Base-by-base conservation (phyloP, 768 basidiomycete genomes). In the Kwoniella pini region DNA sequence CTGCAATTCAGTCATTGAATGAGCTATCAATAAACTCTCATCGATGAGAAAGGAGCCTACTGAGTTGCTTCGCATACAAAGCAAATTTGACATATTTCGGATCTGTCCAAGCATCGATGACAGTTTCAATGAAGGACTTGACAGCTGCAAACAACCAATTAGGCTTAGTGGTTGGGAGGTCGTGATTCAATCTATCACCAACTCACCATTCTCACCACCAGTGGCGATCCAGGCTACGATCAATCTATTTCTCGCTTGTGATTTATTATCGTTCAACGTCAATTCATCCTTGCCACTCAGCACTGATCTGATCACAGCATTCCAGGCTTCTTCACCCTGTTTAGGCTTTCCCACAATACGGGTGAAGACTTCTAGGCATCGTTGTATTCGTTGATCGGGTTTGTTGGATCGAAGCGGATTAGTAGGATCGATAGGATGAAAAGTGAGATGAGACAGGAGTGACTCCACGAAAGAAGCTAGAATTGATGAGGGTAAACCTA, bases 51-150 rank as follows among this genome's bases (percentile, higher is more conserved):
- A 7, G 15, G 15, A 15, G 15, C 33, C 7, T 78, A 91, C 91
- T 90, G 54, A 80, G 85, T 78, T 95, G 91, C 19, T 83, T 82
- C 21, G 85, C 83, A 6, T 91, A 81, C 22, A 89, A 79, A 0
- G 91, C 90, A 75, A 88, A 88, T 63, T 86, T 88, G 70, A 96
- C 82, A 69, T 92, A 88, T 45, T 88, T 88, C 1, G 85, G 77
- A 22, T 86, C 83, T 3, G 87, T 82, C 95, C 95, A 98, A 0
- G 82, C 72, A 4, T 85, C 84, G 6, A 89, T 71, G 0, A 76
- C 65, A 1, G 57, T 60, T 21, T 75, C 58, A n/a, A 80, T 54
- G 12, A 80, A 69, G 10, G 45, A 46, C 43, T 64, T 62, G 2
- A 77, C 44, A 27, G 60, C 76, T 79, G 48, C 9, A 42, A 6